A percentile compares a stretch with the other conserved stretches of the same genome.
Evolutionary conservation across 164 flowering plant genomes (phyloP).

Genomic region (Stephania japonica): DNA sequence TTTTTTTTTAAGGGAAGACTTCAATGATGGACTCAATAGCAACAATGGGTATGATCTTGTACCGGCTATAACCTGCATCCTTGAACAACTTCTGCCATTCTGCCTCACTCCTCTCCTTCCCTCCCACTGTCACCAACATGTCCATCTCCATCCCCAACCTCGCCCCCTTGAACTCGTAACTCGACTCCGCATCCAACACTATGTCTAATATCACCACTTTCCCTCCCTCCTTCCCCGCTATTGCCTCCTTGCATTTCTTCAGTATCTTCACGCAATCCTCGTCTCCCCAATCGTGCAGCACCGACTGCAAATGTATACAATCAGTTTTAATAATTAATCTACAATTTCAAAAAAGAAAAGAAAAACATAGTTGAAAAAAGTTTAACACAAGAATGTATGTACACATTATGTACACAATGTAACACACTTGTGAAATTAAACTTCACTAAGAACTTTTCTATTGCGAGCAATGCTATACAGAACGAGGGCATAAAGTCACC

Average conservation of each 20-base stretch:
- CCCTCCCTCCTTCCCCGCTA: neutral
- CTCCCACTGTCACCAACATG: constrained; percentile 1
- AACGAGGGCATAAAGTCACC: no score
- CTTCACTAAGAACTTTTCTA: no score
- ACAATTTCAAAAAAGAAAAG: no score
- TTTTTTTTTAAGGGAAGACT: neutral
- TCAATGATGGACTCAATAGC: neutral
- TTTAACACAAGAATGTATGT: neutral
- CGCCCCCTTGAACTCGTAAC: neutral
- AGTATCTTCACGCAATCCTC: neutral
- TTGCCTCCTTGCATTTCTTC: neutral
- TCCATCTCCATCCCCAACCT: constrained; percentile 2
- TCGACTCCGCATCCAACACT: neutral
- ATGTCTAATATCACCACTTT: neutral
- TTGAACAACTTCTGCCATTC: neutral
- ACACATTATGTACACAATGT: no score
- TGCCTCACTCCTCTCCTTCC: neutral
- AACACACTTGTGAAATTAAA: no score
- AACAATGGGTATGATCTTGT: neutral
- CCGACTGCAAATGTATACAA: neutral
- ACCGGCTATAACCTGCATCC: neutral
- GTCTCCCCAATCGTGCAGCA: neutral
- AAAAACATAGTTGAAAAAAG: neutral
- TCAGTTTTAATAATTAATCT: no score
- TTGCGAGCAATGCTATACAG: no score